These are phyloP conservation scores for Suillus alpinus DNA, from an alignment of 768 basidiomycete genomes.

Conservation along the genomic window DNA sequence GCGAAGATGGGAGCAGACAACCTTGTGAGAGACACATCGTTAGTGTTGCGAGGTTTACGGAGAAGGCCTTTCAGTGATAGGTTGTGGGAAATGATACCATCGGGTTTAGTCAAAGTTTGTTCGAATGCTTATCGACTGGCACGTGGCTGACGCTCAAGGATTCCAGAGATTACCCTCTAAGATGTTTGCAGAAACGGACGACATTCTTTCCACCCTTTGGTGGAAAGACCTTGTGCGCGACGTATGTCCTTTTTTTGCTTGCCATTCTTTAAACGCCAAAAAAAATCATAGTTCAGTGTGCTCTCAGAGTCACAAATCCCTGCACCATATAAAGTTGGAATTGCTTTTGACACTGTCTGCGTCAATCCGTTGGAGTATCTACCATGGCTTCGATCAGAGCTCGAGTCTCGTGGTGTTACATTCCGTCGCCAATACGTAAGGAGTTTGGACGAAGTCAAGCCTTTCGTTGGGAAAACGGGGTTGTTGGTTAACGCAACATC, in stretches of 20 bases:
- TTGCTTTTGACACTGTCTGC: constrained; percentile 44
- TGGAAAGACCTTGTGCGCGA: constrained; percentile 38
- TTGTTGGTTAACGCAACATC: constrained; percentile 55
- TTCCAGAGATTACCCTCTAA: constrained; percentile 34
- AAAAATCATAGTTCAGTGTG: constrained; percentile 22
- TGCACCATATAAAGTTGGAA: constrained; percentile 32
- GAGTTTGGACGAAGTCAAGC: constrained; percentile 45
- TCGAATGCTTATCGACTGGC: neutral
- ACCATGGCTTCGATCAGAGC: constrained; percentile 43
- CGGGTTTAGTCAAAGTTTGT: constrained; percentile 39
- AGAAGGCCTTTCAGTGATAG: constrained; percentile 32
- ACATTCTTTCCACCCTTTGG: constrained; percentile 29
- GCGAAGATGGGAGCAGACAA: constrained; percentile 36
- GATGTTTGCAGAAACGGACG: constrained; percentile 26
- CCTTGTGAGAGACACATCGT: constrained; percentile 35
- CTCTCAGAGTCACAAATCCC: constrained; percentile 35
- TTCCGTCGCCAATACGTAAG: constrained; percentile 41
- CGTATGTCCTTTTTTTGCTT: constrained; percentile 21
- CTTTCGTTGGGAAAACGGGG: constrained; percentile 32
- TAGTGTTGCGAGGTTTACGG: neutral
- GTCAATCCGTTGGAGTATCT: constrained; percentile 51
- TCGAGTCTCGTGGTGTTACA: constrained; percentile 37
- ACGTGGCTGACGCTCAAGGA: constrained; percentile 1
- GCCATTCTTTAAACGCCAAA: neutral
- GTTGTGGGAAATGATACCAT: constrained; percentile 46